A percentile compares a stretch with the other conserved stretches of the same genome.
Evolutionary conservation across 2,329 filamentous ascomycete species (phyloP).

Genomic region (Pseudogymnoascus destructans): DNA sequence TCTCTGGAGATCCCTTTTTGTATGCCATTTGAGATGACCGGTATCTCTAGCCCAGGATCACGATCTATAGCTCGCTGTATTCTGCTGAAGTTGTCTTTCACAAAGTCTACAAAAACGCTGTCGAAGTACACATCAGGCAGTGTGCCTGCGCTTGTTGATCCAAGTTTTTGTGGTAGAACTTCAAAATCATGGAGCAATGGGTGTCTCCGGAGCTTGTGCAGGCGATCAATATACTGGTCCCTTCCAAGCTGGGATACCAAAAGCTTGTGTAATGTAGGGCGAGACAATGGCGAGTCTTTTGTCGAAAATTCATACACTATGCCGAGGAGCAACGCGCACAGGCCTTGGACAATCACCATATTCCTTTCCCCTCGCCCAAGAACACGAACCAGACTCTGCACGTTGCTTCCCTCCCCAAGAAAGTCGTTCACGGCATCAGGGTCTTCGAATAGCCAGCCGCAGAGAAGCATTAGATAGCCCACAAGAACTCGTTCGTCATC

Average conservation of each 20-base stretch:
- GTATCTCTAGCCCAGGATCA: conserved; percentile 76
- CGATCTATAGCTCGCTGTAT: conserved; percentile 76
- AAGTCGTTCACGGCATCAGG: conserved; percentile 87
- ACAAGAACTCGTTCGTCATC: conserved; percentile 70
- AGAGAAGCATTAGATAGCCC: conserved; percentile 79
- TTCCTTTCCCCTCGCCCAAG: conserved; percentile 45
- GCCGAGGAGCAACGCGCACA: conserved; percentile 74
- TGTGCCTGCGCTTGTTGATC: conserved; percentile 36
- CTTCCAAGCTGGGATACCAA: conserved; percentile 66
- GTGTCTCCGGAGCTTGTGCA: conserved; percentile 65
- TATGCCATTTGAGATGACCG: conserved; percentile 63
- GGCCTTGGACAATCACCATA: conserved; percentile 60
- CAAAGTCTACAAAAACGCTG: conserved; percentile 74
- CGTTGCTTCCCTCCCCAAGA: conserved; percentile 76
- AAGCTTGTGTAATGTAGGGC: conserved; percentile 67
- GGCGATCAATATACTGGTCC: conserved; percentile 73
- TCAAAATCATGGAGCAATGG: conserved; percentile 80
- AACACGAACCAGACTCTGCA: conserved; percentile 72
- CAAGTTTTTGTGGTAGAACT: conserved; percentile 59
- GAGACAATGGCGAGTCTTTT: conserved; percentile 83
- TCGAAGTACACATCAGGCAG: conserved; percentile 79
- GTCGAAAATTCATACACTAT: conserved; percentile 95
- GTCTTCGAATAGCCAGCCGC: conserved; percentile 86
- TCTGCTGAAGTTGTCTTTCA: conserved; percentile 91
- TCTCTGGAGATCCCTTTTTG: conserved; percentile 90